Conservation (phyloP, 1,139 yeast species). For the Protomyces arabidopsidicola region DNA sequence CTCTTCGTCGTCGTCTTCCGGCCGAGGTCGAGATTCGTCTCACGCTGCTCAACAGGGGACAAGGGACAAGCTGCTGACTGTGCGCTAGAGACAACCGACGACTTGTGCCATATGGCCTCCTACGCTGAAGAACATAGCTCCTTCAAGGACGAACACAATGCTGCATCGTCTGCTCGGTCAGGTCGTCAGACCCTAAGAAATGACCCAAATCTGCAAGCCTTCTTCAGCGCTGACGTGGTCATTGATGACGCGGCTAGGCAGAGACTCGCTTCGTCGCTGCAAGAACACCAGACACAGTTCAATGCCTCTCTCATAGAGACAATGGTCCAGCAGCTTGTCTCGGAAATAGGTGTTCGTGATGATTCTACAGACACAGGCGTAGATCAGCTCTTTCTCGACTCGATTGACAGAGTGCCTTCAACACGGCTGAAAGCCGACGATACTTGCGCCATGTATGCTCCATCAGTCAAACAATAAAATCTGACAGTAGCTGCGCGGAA, state of each 20-base stretch:
- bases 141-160: conserved; percentile 1
- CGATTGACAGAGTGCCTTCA: conserved; percentile 63
- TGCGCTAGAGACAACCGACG: not conserved
- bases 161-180: not conserved
- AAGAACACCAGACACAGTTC: not conserved
- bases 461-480: not conserved
- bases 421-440: conserved; percentile 52
- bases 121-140: conserved; percentile 25
- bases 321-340: conserved; percentile 16
- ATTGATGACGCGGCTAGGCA: not conserved
- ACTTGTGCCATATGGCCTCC: conserved; percentile 5
- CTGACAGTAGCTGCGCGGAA: conserved; percentile 52
- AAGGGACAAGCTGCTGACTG: too few species aligned
- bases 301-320: conserved; percentile 1
- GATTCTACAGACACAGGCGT: conserved; percentile 48
- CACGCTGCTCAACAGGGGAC: too few species aligned
- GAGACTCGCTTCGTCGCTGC: conserved; percentile 15
- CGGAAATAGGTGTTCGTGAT: not conserved
- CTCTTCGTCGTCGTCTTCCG: not conserved
- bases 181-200: conserved; percentile 2
- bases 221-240: conserved; percentile 1
- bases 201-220: conserved; percentile 11
- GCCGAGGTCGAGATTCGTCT: not conserved
- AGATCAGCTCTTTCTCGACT: conserved; percentile 63
- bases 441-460: conserved; percentile 58